phyloP scores from a whole-genome alignment of 2,329 filamentous ascomycete species.

The Colletotrichum graminicola region DNA sequence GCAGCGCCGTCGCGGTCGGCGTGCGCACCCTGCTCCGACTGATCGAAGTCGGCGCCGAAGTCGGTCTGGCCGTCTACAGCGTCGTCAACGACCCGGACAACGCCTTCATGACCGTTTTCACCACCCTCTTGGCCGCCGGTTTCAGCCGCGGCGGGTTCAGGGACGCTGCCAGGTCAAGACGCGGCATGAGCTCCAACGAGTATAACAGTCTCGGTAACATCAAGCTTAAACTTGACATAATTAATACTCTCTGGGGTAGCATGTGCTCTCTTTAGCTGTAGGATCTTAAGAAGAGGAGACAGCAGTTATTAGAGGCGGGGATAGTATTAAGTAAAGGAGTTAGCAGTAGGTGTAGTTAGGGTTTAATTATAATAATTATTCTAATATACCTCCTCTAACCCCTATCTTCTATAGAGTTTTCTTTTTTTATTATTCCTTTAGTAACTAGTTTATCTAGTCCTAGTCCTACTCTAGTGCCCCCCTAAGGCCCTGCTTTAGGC shows the following conservation, averaged over 20 bases:
- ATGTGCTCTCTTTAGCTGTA: background rate
- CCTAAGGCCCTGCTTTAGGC: too few species aligned
- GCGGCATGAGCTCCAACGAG: background rate
- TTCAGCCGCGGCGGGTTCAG: conserved; percentile 2
- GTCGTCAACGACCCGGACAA: background rate
- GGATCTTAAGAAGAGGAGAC: background rate
- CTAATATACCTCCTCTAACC: too few species aligned
- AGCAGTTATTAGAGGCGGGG: too few species aligned
- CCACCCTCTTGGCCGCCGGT: background rate
- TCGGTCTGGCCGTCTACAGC: conserved; percentile 2
- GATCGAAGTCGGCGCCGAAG: background rate
- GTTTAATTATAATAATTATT: too few species aligned
- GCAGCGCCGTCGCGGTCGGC: background rate
- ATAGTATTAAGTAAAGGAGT: too few species aligned
- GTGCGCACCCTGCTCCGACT: background rate
- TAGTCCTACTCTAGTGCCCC: too few species aligned
- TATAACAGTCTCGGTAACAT: conserved; percentile 1
- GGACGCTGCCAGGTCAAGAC: conserved; percentile 1
- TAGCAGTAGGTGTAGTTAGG: too few species aligned
- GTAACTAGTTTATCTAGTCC: too few species aligned
- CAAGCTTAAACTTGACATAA: background rate
- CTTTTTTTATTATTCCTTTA: too few species aligned
- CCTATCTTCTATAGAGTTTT: too few species aligned
- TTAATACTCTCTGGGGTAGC: background rate
- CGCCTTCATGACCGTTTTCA: conserved; percentile 11